Conservation (phyloP, 257 asterid genomes). For the Anisodus acutangulus region DNA sequence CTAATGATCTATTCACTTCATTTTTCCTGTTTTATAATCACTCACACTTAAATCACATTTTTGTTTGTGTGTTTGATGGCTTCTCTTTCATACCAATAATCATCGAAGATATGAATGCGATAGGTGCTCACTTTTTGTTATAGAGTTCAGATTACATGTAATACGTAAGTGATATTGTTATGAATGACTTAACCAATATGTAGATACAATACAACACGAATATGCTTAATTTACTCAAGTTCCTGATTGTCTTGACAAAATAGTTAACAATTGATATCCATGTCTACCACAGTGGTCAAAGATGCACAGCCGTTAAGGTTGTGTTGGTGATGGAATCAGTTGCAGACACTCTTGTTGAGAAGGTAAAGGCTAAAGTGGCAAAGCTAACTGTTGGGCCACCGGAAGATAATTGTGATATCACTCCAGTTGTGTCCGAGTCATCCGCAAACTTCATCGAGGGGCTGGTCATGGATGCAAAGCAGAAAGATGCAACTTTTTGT, state of each 20-base stretch:
- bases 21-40: not conserved
- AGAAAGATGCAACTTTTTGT: conserved; percentile 88
- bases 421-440: conserved; percentile 90
- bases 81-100: not conserved
- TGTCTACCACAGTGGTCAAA: conserved; percentile 61
- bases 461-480: conserved; percentile 76
- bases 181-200: not conserved
- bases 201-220: not conserved
- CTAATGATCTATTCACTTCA: not conserved
- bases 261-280: not conserved
- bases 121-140: not conserved
- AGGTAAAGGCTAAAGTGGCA: conserved; percentile 78
- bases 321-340: conserved; percentile 89
- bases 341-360: conserved; percentile 75
- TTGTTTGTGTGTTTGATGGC: not conserved
- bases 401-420: conserved; percentile 75
- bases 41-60: not conserved
- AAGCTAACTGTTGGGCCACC: conserved; percentile 81
- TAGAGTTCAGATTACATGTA: conserved; percentile 1
- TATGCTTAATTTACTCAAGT: not conserved
- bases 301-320: conserved; percentile 97
- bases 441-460: conserved; percentile 98
- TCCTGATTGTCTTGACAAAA: not conserved
- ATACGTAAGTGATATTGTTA: not conserved
- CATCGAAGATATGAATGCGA: not conserved